Evolutionary conservation across 352 stramenopile genomes (phyloP).

Genomic region (Pilasporangium apinafurcum): DNA sequence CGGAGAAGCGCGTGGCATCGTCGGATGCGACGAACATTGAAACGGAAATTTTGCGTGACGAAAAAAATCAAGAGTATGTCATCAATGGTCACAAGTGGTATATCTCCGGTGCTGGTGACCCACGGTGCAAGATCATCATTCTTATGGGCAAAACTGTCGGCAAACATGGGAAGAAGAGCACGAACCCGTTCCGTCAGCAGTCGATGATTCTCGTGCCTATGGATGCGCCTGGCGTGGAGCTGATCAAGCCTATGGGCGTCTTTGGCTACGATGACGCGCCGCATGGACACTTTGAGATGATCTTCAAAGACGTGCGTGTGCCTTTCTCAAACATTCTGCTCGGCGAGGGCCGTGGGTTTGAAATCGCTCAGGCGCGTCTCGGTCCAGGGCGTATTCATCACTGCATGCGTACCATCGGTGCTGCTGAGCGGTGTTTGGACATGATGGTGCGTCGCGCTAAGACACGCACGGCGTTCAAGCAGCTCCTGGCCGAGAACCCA

Average conservation of each 20-base stretch:
- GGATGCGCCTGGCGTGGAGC: conserved; percentile 85
- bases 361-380: conserved; percentile 89
- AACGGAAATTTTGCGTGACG: conserved; percentile 67
- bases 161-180: conserved; percentile 14
- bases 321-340: conserved; percentile 85
- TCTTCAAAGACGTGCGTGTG: conserved; percentile 92
- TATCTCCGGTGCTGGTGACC: conserved; percentile 94
- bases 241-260: conserved; percentile 87
- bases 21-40: conserved; percentile 96
- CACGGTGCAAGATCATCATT: conserved; percentile 90
- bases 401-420: conserved; percentile 95
- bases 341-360: conserved; percentile 81
- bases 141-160: conserved; percentile 72
- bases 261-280: conserved; percentile 97
- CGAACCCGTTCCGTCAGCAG: conserved; percentile 63
- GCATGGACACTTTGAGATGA: conserved; percentile 93
- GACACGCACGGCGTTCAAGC: conserved; percentile 92
- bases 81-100: conserved; percentile 96
- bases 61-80: conserved; percentile 79
- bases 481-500: conserved; percentile 86
- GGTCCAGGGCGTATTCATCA: conserved; percentile 96
- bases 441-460: conserved; percentile 87
- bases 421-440: conserved; percentile 81
- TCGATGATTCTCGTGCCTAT: conserved; percentile 92
- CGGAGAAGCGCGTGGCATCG: conserved; percentile 92